Percentiles rank a stretch among this genome's conserved stretches.
phyloP scores from a whole-genome alignment of 148 eudicot species.

The Fagopyrum tataricum region DNA sequence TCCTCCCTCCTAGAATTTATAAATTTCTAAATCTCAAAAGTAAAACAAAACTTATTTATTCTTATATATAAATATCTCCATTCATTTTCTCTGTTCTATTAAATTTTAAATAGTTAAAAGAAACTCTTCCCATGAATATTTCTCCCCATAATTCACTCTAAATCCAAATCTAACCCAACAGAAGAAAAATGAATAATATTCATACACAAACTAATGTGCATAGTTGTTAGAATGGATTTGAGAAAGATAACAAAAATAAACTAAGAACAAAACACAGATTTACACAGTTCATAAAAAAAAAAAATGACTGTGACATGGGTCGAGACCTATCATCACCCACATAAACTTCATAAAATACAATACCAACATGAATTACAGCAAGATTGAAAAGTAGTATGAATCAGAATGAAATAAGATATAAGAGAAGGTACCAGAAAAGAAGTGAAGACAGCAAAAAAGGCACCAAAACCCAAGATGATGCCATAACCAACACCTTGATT shows the following conservation, averaged over 20 bases:
- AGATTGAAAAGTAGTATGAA: neutral
- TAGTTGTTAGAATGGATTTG: too few relatives aligned
- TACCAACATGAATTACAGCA: neutral
- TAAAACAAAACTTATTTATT: too few relatives aligned
- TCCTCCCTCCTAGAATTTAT: too few relatives aligned
- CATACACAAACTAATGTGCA: neutral
- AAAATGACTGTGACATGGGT: too few relatives aligned
- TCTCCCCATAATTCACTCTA: too few relatives aligned
- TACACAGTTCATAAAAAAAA: too few relatives aligned
- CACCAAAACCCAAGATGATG: constrained; percentile 83
- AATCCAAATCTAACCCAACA: neutral
- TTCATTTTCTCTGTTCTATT: too few relatives aligned
- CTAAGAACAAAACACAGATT: neutral
- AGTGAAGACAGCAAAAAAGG: constrained; percentile 78
- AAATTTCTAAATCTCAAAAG: too few relatives aligned
- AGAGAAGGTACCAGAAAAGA: constrained; percentile 36
- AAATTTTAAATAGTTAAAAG: too few relatives aligned
- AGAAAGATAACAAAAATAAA: neutral
- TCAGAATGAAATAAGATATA: neutral
- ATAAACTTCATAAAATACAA: neutral
- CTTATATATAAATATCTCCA: too few relatives aligned
- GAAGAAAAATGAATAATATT: neutral
- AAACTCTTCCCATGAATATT: too few relatives aligned
- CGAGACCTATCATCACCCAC: too few relatives aligned
- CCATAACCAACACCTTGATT: constrained; percentile 86